phyloP scores from a whole-genome alignment of 805 yeast species.

The Cyberlindnera petersonii region DNA sequence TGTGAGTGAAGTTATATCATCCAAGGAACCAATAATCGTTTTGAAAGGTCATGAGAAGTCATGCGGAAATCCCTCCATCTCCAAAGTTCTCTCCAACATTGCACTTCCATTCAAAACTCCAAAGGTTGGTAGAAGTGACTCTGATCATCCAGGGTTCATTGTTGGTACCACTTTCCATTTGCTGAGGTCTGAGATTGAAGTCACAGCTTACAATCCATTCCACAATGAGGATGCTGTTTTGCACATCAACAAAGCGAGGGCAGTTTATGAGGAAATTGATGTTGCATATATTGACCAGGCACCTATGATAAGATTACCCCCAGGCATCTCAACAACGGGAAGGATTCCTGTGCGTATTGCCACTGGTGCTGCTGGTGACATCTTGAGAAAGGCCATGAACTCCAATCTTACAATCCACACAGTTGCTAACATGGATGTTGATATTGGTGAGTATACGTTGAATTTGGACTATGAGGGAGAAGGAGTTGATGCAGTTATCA shows the following conservation, averaged over 20 bases:
- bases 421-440: constrained; percentile 38
- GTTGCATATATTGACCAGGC: constrained; percentile 43
- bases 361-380: constrained; percentile 43
- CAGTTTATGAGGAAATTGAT: constrained; percentile 41
- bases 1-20: constrained; percentile 38
- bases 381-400: constrained; percentile 46
- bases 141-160: constrained; percentile 36
- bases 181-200: constrained; percentile 49
- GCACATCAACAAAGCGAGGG: constrained; percentile 42
- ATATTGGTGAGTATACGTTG: constrained; percentile 37
- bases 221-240: constrained; percentile 42
- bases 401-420: constrained; percentile 48
- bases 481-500: constrained; percentile 40
- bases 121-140: constrained; percentile 17
- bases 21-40: constrained; percentile 31
- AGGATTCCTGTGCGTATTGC: constrained; percentile 45
- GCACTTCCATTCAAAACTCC: constrained; percentile 31
- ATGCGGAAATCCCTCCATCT: constrained; percentile 23
- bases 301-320: constrained; percentile 43
- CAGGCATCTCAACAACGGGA: constrained; percentile 49
- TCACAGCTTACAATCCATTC: constrained; percentile 53
- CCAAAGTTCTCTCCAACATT: constrained; percentile 25
- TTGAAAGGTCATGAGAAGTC: constrained; percentile 29
- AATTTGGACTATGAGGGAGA: constrained; percentile 44
- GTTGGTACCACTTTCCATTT: constrained; percentile 50